These are phyloP conservation scores for Xerocomellus amylosporus DNA, from an alignment of 768 basidiomycete genomes.

Conservation along the genomic window DNA sequence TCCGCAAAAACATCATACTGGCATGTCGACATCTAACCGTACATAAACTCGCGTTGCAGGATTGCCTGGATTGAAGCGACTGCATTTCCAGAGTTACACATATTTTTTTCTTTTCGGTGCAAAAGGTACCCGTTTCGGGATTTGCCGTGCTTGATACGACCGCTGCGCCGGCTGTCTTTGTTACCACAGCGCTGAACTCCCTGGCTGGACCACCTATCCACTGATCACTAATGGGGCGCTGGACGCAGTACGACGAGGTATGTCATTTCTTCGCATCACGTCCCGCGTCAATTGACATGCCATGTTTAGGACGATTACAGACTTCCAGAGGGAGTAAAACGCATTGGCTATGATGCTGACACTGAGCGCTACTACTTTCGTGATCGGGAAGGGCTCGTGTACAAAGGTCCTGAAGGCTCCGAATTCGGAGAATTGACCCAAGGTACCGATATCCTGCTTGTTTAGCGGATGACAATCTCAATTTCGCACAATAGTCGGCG, in stretches of 20 bases:
- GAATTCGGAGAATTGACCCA: conserved; percentile 52
- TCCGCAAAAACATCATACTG: neutral
- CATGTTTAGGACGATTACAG: conserved; percentile 46
- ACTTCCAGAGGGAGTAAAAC: conserved; percentile 52
- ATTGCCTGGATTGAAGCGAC: neutral
- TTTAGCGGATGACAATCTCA: neutral
- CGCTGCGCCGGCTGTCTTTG: conserved; percentile 1
- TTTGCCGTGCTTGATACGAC: conserved; percentile 15
- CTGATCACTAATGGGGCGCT: conserved; percentile 32
- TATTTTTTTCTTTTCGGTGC: neutral
- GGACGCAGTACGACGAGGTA: conserved; percentile 38
- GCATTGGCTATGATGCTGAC: conserved; percentile 78
- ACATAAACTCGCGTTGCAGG: neutral
- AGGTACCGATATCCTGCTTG: conserved; percentile 30
- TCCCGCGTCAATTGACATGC: neutral
- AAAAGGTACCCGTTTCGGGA: conserved; percentile 8
- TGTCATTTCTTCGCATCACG: neutral
- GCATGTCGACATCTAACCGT: neutral
- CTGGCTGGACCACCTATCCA: conserved; percentile 23
- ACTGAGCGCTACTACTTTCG: conserved; percentile 63
- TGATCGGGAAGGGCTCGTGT: conserved; percentile 49
- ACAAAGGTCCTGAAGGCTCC: conserved; percentile 60
- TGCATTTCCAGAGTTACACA: neutral
- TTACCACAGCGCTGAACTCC: neutral
- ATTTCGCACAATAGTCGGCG: conserved; percentile 24